phyloP scores from a whole-genome alignment of 2,329 filamentous ascomycete genomes.

The Ascochyta fabae region DNA sequence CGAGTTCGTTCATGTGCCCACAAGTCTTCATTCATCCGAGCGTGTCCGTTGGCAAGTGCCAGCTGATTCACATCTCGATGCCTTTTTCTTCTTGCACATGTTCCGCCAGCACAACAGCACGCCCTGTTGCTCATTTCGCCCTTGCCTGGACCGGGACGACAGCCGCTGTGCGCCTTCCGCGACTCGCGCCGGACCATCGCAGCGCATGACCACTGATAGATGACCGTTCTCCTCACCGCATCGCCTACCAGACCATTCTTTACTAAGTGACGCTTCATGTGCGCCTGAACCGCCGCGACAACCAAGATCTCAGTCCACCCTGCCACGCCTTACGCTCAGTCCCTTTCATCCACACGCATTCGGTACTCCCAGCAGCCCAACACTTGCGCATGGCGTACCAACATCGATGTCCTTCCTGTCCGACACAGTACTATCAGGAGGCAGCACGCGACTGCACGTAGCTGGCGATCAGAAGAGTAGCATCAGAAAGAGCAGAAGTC shows the following conservation, averaged over 20 bases:
- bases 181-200: constrained; percentile 21
- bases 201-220: constrained; percentile 29
- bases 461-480: constrained; percentile 21
- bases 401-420: constrained; percentile 46
- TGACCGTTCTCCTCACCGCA: constrained; percentile 20
- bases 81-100: constrained; percentile 12
- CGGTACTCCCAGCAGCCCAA: constrained; percentile 19
- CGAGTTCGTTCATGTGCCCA: constrained; percentile 11
- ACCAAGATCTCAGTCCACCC: background rate
- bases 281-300: constrained; percentile 2
- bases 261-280: constrained; percentile 5
- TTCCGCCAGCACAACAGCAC: background rate
- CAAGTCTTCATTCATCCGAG: constrained; percentile 7
- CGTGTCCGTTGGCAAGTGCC: constrained; percentile 4
- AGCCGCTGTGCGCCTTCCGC: constrained; percentile 28
- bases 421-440: constrained; percentile 42
- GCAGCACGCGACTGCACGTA: constrained; percentile 40
- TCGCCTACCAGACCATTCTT: constrained; percentile 18
- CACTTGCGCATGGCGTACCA: constrained; percentile 43
- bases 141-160: constrained; percentile 6
- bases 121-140: constrained; percentile 2
- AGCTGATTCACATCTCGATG: constrained; percentile 2
- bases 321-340: constrained; percentile 6
- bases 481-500: constrained; percentile 36
- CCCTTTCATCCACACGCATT: constrained; percentile 17